phyloP scores from a whole-genome alignment of 495 filamentous ascomycete genomes.

The Immersiella caudata region DNA sequence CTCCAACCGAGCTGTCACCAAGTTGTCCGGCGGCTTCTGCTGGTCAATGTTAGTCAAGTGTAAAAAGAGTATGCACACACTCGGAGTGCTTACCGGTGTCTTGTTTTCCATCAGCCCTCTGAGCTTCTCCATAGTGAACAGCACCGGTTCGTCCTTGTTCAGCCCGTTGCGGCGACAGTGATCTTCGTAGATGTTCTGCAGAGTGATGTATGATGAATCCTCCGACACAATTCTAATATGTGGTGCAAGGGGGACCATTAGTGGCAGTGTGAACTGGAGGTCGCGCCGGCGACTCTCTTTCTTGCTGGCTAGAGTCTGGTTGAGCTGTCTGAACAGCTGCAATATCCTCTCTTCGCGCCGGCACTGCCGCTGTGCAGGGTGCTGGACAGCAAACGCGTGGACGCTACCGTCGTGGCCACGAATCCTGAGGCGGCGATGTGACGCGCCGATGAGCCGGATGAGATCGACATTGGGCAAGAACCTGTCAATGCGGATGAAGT shows the following conservation, averaged over 20 bases:
- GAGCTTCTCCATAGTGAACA: conserved; percentile 94
- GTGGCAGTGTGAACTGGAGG: conserved; percentile 89
- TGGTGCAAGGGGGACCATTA: conserved; percentile 92
- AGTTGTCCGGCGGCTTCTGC: conserved; percentile 67
- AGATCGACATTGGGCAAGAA: conserved; percentile 94
- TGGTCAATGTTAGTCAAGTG: conserved; percentile 30
- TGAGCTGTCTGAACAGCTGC: conserved; percentile 98
- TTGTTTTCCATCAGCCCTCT: conserved; percentile 72
- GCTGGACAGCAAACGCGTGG: conserved; percentile 93
- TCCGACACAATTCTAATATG: conserved; percentile 93
- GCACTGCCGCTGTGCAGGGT: conserved; percentile 88
- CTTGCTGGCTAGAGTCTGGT: conserved; percentile 81
- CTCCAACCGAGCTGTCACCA: conserved; percentile 72
- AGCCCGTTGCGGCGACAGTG: conserved; percentile 83
- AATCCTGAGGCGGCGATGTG: conserved; percentile 90
- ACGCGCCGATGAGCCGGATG: conserved; percentile 82
- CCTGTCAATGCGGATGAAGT: conserved; percentile 94
- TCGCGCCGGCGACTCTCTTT: conserved; percentile 95
- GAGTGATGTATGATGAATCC: conserved; percentile 88
- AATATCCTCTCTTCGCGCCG: conserved; percentile 92
- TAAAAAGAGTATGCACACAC: neutral
- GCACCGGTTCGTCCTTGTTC: conserved; percentile 91
- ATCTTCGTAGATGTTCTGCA: conserved; percentile 94
- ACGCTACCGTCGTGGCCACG: conserved; percentile 96
- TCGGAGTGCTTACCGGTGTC: conserved; percentile 54